Evolutionary conservation across 2,329 filamentous ascomycete species (phyloP).

Genomic region (Beauveria medogensis): DNA sequence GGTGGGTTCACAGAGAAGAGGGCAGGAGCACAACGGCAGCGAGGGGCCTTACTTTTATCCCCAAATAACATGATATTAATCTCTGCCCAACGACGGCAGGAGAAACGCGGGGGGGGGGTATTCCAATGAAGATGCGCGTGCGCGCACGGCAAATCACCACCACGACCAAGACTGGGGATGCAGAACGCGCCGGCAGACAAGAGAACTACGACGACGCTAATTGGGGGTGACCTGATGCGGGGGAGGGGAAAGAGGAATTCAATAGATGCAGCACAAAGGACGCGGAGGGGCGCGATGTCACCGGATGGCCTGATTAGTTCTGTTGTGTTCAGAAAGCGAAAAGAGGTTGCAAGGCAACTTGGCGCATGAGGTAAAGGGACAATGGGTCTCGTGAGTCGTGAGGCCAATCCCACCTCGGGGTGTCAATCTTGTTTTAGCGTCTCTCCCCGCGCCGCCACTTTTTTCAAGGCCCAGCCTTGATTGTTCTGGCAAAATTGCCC

Average conservation of each 20-base stretch:
- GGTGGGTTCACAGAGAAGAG: not conserved
- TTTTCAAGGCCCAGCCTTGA: not conserved
- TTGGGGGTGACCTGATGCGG: not conserved
- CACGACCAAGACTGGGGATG: not conserved
- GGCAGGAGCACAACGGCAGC: conserved; percentile 4
- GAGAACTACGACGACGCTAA: not conserved
- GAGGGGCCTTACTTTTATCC: conserved; percentile 10
- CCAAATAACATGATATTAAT: not conserved
- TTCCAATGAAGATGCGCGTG: not conserved
- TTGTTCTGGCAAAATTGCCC: not conserved
- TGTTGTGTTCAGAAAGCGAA: not conserved
- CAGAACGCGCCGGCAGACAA: not conserved
- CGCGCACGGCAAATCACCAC: not conserved
- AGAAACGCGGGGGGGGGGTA: not conserved
- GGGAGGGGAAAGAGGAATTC: not conserved
- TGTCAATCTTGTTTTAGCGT: not conserved
- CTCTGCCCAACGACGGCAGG: not conserved
- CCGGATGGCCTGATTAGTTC: not conserved
- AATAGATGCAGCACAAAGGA: not conserved
- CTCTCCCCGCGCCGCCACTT: not conserved
- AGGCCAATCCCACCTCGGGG: too few species aligned
- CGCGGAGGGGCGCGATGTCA: not conserved
- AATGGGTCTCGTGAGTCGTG: not conserved
- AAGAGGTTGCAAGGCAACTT: not conserved
- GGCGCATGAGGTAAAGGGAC: not conserved